A percentile compares a stretch with the other conserved stretches of the same genome.
These are phyloP conservation scores for Kingdonia uniflora DNA, from an alignment of 164 flowering plant genomes.

Conservation along the genomic window DNA sequence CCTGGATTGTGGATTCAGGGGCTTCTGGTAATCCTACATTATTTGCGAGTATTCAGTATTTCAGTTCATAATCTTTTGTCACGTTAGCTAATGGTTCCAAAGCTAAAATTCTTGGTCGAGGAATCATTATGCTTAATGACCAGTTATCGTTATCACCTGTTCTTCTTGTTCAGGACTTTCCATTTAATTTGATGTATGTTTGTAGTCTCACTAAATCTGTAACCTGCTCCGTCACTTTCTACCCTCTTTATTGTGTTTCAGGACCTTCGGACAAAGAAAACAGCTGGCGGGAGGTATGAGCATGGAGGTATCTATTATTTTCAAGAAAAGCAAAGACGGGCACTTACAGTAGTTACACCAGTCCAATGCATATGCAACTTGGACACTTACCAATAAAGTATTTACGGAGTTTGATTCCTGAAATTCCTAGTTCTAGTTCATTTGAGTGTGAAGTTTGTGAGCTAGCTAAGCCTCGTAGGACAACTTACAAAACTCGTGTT, in stretches of 20 bases:
- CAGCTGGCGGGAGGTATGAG: neutral
- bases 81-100: neutral
- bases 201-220: neutral
- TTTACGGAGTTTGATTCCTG: neutral
- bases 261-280: neutral
- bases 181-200: neutral
- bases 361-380: neutral
- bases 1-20: neutral
- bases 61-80: neutral
- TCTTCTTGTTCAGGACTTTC: neutral
- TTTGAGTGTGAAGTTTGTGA: slow-evolving; percentile 3
- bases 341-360: neutral
- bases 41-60: neutral
- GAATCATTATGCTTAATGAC: neutral
- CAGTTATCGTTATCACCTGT: neutral
- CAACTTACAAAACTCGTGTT: slow-evolving; percentile 1
- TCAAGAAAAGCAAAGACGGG: neutral
- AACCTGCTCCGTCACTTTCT: neutral
- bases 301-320: neutral
- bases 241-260: neutral
- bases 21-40: neutral
- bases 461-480: neutral
- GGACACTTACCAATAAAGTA: neutral
- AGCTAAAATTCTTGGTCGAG: neutral
- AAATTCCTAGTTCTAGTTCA: neutral